A percentile compares a stretch with the other conserved stretches of the same genome.
These are phyloP conservation scores for Rhodamnia argentea DNA, from an alignment of 345 rosid genomes.

Conservation along the genomic window DNA sequence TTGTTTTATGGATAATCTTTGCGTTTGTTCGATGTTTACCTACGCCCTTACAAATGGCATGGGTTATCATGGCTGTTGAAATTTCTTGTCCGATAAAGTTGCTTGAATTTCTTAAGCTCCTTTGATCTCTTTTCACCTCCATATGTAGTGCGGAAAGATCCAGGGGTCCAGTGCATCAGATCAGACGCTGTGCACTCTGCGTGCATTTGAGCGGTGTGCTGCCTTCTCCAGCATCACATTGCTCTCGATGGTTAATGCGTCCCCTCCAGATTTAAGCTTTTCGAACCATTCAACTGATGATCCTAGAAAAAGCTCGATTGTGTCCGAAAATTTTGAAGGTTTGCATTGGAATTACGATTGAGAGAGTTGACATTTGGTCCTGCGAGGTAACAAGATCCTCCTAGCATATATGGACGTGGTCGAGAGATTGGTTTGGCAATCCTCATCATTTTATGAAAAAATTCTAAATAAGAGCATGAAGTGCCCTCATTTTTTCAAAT, in stretches of 20 bases:
- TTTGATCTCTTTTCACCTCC: not conserved
- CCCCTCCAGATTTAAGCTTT: not conserved
- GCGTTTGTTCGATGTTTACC: accelerated
- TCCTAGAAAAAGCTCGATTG: not conserved
- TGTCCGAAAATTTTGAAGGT: no score
- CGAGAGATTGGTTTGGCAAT: not conserved
- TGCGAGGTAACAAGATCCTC: not conserved
- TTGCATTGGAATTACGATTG: not conserved
- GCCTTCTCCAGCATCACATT: no score
- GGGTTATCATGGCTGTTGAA: not conserved
- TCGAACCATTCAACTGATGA: not conserved
- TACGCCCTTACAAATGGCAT: not conserved
- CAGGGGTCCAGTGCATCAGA: not conserved
- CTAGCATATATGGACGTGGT: not conserved
- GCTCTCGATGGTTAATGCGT: not conserved
- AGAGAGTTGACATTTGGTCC: not conserved
- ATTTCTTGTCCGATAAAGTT: not conserved
- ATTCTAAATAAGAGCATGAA: no score
- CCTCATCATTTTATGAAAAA: no score
- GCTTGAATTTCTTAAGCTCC: not conserved
- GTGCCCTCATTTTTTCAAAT: no score
- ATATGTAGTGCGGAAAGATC: not conserved
- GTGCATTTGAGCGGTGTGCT: not conserved
- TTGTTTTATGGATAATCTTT: not conserved
- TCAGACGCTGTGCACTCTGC: not conserved